Conservation (phyloP, 192 early-diverging fungal species). For the Thamnidium elegans region DNA sequence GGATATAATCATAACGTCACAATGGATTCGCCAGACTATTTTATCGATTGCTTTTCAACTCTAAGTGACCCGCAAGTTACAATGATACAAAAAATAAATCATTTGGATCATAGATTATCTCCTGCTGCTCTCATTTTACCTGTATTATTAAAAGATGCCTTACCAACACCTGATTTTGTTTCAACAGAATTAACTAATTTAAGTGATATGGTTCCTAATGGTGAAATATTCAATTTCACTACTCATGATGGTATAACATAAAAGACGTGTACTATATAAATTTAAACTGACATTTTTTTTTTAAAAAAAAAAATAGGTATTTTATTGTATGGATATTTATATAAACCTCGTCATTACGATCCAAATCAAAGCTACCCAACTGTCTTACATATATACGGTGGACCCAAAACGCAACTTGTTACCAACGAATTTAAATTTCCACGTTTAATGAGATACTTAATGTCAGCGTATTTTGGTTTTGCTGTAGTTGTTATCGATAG, state of each 20-base stretch:
- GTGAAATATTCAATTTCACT: constrained; percentile 22
- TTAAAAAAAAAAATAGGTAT: too few species aligned
- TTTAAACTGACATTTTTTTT: background rate
- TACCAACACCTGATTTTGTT: background rate
- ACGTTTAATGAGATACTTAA: constrained; percentile 53
- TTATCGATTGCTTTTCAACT: constrained; percentile 50
- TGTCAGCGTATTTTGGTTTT: constrained; percentile 53
- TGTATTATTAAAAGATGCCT: background rate
- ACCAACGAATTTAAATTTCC: constrained; percentile 71
- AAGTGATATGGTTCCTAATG: constrained; percentile 14
- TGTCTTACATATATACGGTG: constrained; percentile 67
- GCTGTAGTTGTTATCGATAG: constrained; percentile 64
- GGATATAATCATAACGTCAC: constrained; percentile 50
- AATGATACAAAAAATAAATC: background rate
- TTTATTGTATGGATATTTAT: constrained; percentile 55
- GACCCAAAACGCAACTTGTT: constrained; percentile 70
- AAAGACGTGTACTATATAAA: background rate
- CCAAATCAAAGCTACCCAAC: constrained; percentile 57
- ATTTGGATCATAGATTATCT: background rate
- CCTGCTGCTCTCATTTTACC: background rate
- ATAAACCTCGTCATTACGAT: constrained; percentile 47
- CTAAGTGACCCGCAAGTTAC: constrained; percentile 36
- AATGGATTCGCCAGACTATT: constrained; percentile 35
- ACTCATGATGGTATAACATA: constrained; percentile 14
- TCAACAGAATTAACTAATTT: too few species aligned